A percentile compares a stretch with the other conserved stretches of the same genome.
phyloP scores from a whole-genome alignment of 192 early-diverging fungal species.

The Coemansia guatemalensis region DNA sequence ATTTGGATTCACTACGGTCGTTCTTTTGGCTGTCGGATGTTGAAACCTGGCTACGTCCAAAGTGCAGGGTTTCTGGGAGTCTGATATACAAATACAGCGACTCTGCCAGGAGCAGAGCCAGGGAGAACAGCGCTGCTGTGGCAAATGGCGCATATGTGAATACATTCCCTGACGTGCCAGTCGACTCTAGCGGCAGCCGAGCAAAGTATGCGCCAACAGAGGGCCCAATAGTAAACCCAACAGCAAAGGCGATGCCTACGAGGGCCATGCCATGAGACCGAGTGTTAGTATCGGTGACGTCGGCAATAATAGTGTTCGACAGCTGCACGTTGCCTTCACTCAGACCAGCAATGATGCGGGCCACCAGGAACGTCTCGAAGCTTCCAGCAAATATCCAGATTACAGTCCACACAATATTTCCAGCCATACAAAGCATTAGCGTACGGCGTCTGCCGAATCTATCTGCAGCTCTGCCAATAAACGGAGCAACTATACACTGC shows the following conservation, averaged over 20 bases:
- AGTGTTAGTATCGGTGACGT: constrained; percentile 77
- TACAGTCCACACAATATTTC: constrained; percentile 84
- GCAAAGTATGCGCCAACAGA: constrained; percentile 81
- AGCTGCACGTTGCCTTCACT: constrained; percentile 99
- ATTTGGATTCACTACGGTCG: not conserved
- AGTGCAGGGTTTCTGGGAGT: constrained; percentile 76
- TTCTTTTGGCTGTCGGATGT: not conserved
- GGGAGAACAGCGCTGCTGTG: constrained; percentile 81
- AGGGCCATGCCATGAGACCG: constrained; percentile 84
- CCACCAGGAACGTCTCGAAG: constrained; percentile 81
- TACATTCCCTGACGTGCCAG: not conserved
- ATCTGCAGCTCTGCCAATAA: constrained; percentile 82
- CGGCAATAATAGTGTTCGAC: constrained; percentile 92
- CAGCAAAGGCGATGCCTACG: constrained; percentile 95
- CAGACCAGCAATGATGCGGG: constrained; percentile 87
- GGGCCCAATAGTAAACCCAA: constrained; percentile 95
- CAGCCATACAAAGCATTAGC: constrained; percentile 86
- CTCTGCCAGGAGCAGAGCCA: constrained; percentile 80
- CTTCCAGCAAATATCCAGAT: constrained; percentile 88
- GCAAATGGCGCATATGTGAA: constrained; percentile 70
- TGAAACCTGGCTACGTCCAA: constrained; percentile 2
- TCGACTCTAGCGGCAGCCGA: constrained; percentile 17
- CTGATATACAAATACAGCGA: constrained; percentile 69
- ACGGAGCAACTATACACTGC: constrained; percentile 83
- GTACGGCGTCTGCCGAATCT: constrained; percentile 75